These are phyloP conservation scores for Moesziomyces parantarcticus DNA, from an alignment of 1,284 basidiomycete species.

Conservation along the genomic window DNA sequence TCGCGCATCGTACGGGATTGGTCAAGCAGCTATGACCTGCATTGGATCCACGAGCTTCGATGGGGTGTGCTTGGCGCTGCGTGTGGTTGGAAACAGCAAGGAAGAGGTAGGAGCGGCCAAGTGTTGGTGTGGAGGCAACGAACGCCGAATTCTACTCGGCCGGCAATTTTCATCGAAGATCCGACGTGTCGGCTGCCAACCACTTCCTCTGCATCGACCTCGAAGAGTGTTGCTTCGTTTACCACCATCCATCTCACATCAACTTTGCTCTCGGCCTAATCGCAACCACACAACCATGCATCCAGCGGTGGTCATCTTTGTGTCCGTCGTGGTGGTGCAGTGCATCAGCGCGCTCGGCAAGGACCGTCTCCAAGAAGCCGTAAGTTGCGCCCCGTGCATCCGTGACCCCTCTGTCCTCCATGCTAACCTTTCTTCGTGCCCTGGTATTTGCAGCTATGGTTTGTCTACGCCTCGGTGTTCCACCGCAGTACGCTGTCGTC, in stretches of 20 bases:
- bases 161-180: constrained; percentile 17
- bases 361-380: constrained; percentile 32
- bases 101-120: constrained; percentile 2
- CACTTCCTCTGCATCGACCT: constrained; percentile 17
- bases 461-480: constrained; percentile 37
- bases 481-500: constrained; percentile 35
- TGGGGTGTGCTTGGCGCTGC: background rate
- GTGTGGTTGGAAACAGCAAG: background rate
- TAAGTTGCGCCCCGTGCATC: constrained; percentile 10
- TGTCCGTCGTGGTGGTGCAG: constrained; percentile 39
- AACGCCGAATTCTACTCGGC: constrained; percentile 9
- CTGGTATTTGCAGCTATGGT: constrained; percentile 17
- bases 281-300: constrained; percentile 33
- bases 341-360: constrained; percentile 44
- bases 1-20: background rate
- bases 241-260: constrained; percentile 1
- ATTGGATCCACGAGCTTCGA: too few species aligned
- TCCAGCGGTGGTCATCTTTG: constrained; percentile 56
- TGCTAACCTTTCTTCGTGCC: constrained; percentile 2
- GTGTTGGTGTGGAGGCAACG: constrained; percentile 32
- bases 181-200: constrained; percentile 1
- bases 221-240: background rate
- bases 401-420: background rate
- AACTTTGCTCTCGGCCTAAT: background rate
- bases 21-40: too few species aligned